phyloP scores from a whole-genome alignment of 1,139 yeast species.

The Debaryomyces udenii region DNA sequence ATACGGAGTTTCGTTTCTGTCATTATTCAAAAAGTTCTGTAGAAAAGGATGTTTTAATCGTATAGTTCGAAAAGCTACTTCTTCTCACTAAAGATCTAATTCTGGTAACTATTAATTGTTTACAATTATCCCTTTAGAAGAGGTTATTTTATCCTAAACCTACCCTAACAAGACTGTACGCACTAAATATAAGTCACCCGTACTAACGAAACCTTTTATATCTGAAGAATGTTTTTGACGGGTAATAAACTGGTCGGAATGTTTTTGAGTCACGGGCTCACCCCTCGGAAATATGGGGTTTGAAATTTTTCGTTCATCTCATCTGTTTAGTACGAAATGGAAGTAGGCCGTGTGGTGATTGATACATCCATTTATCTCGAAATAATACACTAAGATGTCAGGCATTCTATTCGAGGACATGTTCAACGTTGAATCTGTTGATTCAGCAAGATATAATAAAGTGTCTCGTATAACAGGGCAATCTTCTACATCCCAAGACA shows the following conservation, averaged over 20 bases:
- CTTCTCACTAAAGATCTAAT: neutral
- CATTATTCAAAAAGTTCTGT: neutral
- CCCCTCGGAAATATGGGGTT: neutral
- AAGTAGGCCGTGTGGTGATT: neutral
- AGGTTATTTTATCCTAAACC: neutral
- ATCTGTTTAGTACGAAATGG: neutral
- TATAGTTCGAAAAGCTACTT: neutral
- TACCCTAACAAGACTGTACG: neutral
- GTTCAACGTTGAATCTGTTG: slow-evolving; percentile 84
- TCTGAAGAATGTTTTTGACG: no score
- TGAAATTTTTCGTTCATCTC: slow-evolving; percentile 8
- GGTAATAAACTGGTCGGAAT: slow-evolving; percentile 2
- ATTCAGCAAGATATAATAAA: slow-evolving; percentile 88
- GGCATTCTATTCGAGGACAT: slow-evolving; percentile 91
- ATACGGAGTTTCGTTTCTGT: neutral
- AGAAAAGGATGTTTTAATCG: neutral
- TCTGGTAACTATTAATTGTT: neutral
- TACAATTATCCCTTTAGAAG: neutral
- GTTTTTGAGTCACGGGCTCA: neutral
- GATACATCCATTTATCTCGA: slow-evolving; percentile 1
- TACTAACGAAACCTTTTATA: no score
- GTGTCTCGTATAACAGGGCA: slow-evolving; percentile 88
- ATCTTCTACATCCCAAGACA: slow-evolving; percentile 81
- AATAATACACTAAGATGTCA: slow-evolving; percentile 55
- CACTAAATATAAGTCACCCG: no score